Evolutionary conservation across 495 filamentous ascomycete genomes (phyloP), one percentile per base, ranked within the genome.

Genomic region (Penicillium parvum): DNA sequence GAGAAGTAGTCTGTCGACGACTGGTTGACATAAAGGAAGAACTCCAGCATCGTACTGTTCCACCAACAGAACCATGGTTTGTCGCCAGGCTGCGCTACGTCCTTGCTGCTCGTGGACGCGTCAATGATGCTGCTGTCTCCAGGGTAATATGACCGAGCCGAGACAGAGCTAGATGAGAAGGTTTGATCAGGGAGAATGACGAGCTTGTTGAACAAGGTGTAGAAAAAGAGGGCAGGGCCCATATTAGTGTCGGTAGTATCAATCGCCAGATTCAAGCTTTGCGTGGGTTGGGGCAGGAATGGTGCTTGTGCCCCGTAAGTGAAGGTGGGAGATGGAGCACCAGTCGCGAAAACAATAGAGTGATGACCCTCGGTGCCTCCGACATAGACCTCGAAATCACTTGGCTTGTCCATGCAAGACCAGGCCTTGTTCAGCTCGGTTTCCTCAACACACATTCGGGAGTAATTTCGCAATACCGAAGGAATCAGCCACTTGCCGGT

Each of bases 51-150:
- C 0, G 89, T 95, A 4, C 78, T 71, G 45, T 91, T 90, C 88
- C 88, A 96, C 55, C 75, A 84, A 61, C 90, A 96, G 50, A 87
- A 81, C 90, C 90, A 96, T 2, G 87, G 83, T 37, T 75, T 79
- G 25, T 90, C 83, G 0, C 81, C 81, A 2, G 69, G 63, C 37
- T 74, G 51, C 3, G 79, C 77, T 27, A 71, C 51, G 12, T 74
- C 53, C 44, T 75, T 81, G 27, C 73, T 65, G 21, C 36, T 46
- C 20, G 48, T 52, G 29, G 20, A 47, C 28, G 20, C 30, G 11
- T 27, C 26, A 37, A 27, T 2, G 16, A 63, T n/a, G 14, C 54
- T 30, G 28, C 4, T 16, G 9, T 64, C 59, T 62, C 59, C 18
- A 47, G 12, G 5, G 12, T 40, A 17, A 63, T 35, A 45, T 30